Conservation (phyloP, 208 protist species). For the Herpetomonas muscarum region DNA sequence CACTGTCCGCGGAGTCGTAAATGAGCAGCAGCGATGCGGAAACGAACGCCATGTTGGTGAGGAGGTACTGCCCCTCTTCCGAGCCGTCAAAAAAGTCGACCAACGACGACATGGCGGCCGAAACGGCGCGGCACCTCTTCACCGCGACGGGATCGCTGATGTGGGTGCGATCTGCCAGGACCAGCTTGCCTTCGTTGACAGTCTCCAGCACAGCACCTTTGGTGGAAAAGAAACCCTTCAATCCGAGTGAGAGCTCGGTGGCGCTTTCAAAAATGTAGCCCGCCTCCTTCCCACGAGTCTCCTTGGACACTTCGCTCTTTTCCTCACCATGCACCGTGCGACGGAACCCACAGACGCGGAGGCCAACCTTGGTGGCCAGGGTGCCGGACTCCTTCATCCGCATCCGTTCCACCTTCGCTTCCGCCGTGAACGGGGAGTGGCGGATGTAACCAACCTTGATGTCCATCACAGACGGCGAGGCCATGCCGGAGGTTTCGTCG, state of each 20-base stretch:
- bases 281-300: slow-evolving; percentile 35
- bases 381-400: slow-evolving; percentile 34
- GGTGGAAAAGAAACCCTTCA: slow-evolving; percentile 43
- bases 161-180: slow-evolving; percentile 2
- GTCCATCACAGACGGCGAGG: slow-evolving; percentile 56
- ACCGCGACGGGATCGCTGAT: not conserved
- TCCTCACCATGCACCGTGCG: slow-evolving; percentile 19
- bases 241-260: slow-evolving; percentile 24
- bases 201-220: slow-evolving; percentile 9
- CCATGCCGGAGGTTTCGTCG: slow-evolving; percentile 46
- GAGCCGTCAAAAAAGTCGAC: slow-evolving; percentile 52
- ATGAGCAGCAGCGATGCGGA: slow-evolving; percentile 66
- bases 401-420: slow-evolving; percentile 47
- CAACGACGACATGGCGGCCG: slow-evolving; percentile 20
- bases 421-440: slow-evolving; percentile 57
- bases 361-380: slow-evolving; percentile 28
- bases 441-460: slow-evolving; percentile 72
- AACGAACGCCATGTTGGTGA: slow-evolving; percentile 60
- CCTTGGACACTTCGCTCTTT: not conserved
- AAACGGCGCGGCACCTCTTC: slow-evolving; percentile 8
- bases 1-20: slow-evolving; percentile 42
- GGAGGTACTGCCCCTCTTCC: slow-evolving; percentile 36
- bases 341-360: slow-evolving; percentile 58
- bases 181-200: slow-evolving; percentile 5
- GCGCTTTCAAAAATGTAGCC: slow-evolving; percentile 33